Evolutionary conservation across 306 rosid genomes (phyloP), one percentile per base, ranked within the genome.

Genomic region (Glycine soja): DNA sequence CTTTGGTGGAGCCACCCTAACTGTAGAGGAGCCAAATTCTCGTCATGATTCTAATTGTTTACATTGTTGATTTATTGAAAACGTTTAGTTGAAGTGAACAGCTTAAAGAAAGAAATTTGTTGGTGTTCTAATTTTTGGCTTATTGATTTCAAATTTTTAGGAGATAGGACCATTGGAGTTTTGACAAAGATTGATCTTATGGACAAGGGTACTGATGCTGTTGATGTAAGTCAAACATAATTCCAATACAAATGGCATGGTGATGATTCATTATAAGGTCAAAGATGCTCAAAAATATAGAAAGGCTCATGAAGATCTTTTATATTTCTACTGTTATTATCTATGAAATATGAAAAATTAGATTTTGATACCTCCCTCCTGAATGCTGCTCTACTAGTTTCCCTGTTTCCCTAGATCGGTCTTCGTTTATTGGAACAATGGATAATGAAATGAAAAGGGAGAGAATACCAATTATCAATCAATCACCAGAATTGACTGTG

Each of bases 131-230:
- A 73, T 76, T 70, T 42, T 24, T 74, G 51, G 11, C 61, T 67
- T 58, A 79, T 52, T 69, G 69, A 18, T 79, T 82, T 72, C 58
- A 75, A 71, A 82, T 82, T 82, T 42, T 47, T 87, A 95, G 97
- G 98, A 82, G 98, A 95, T 15, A 91, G 98, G 86, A 95, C 97
- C 51, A 59, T 95, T 52, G 98, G 98, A 80, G 97, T 95, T 79
- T 88, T 95, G 92, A 95, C 98, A 53, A 95, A 95, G 89, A 95
- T 95, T 85, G 98, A 95, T 88, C 97, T 92, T 16, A 95, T 95
- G 98, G 98, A 95, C 84, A 91, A 95, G 93, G 98, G 98, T 67
- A 95, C 98, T 0, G 97, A 95, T 88, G 98, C 97, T 52, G 98
- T 90, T 72, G 98, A 95, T 77, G 98, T 95, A 88, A 91, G 97